Evolutionary conservation across 2,329 filamentous ascomycete genomes (phyloP), one percentile per base, ranked within the genome.

Genomic region (Corynespora cassiicola): DNA sequence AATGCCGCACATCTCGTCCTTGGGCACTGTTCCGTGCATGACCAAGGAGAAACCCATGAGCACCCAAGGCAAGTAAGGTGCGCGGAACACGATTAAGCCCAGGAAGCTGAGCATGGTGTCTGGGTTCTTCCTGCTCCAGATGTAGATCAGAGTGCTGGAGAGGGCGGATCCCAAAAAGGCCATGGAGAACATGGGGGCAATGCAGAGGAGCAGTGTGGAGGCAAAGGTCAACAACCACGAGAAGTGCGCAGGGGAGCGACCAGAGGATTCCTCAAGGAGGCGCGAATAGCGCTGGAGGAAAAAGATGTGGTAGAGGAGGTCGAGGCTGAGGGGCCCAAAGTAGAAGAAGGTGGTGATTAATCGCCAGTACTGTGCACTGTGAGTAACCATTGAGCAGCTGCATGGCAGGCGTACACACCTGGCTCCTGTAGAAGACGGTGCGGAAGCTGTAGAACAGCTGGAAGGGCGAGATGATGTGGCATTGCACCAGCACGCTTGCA

Each of bases 401-500:
- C 11, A 9, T 29, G 8, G 9, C 35, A 24, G 33, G 28, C 14
- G 19, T 7, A 63, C 81, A 47, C 72, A 95, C 91, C 82, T 97
- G 91, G 50, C 87, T 87, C 72, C 95, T 96, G 49, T 86, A 75
- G 65, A 95, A 96, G 41, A 97, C 94, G 6, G 91, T 85, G 32
- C 89, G 83, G 61, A 92, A 94, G 74, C 90, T 96, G 76, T 96
- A 97, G 74, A 97, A 99, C 18, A 99, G 82, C 73, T 97, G 91
- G 63, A 95, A 96, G 7, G 91, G 90, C 10, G 88, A 94, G 50
- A 97, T 76, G 66, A 97, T 85, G 60, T 95, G 85, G 72, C 90
- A 97, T 71, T 97, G 94, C 5, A 97, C 90, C 55, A 97, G 75
- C 11, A 90, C 84, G 54, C 90, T 95, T 8, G 87, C 94, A 41